These are phyloP conservation scores for Myxozyma sirexii DNA, from an alignment of 805 yeast species.

Conservation along the genomic window DNA sequence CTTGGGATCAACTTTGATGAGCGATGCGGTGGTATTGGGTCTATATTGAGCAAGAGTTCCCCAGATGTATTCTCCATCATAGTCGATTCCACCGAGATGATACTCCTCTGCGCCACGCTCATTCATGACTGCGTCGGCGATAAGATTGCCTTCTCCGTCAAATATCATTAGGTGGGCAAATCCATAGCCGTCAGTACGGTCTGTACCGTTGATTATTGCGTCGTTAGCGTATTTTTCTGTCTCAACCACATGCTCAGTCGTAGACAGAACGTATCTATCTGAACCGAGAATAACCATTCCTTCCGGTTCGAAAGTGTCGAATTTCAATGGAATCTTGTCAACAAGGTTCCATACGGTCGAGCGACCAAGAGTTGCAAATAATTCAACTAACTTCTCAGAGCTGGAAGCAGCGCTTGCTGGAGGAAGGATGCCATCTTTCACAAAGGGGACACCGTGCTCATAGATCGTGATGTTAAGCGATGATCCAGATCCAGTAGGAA, in stretches of 20 bases:
- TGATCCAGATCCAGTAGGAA: background rate
- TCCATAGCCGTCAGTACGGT: conserved; percentile 18
- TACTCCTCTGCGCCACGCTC: conserved; percentile 9
- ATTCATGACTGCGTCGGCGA: conserved; percentile 22
- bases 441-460: background rate
- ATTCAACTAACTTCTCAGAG: conserved; percentile 10
- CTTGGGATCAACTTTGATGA: conserved; percentile 14
- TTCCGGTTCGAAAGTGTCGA: conserved; percentile 23
- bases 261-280: conserved; percentile 14
- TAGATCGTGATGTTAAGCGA: background rate
- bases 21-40: conserved; percentile 16
- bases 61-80: conserved; percentile 19
- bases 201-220: conserved; percentile 20
- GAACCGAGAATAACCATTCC: conserved; percentile 16
- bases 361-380: conserved; percentile 15
- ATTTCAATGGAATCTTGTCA: conserved; percentile 16
- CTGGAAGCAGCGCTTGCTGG: conserved; percentile 17
- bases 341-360: conserved; percentile 23
- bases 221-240: conserved; percentile 12
- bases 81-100: conserved; percentile 20
- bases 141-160: conserved; percentile 14
- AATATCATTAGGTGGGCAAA: conserved; percentile 15
- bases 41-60: conserved; percentile 20
- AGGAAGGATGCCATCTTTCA: conserved; percentile 2
- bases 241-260: conserved; percentile 6